These are phyloP conservation scores for Cetraspora pellucida DNA, from an alignment of 192 early-diverging fungal species.

Conservation along the genomic window DNA sequence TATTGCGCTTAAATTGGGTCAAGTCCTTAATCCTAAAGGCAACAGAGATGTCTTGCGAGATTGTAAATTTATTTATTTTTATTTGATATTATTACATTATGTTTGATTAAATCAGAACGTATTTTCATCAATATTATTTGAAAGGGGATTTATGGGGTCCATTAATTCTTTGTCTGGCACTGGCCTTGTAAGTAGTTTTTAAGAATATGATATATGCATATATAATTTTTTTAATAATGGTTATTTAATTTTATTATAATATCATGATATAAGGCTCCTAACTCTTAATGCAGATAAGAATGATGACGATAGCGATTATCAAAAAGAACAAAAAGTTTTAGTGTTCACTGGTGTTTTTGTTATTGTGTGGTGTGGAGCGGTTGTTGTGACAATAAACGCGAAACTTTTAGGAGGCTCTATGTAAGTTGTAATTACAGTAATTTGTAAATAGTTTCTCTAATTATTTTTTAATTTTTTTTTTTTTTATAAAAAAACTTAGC, in stretches of 20 bases:
- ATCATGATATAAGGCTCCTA: neutral
- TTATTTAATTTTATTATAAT: neutral
- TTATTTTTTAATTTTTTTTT: neutral
- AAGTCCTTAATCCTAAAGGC: slow-evolving; percentile 71
- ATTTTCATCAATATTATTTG: neutral
- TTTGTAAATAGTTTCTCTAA: too few relatives aligned
- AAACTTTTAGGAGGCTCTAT: slow-evolving; percentile 91
- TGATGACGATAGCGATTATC: too few relatives aligned
- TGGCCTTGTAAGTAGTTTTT: slow-evolving; percentile 73
- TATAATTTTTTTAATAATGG: neutral
- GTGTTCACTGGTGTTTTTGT: slow-evolving; percentile 94
- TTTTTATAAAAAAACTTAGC: slow-evolving; percentile 39
- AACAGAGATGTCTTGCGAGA: slow-evolving; percentile 70
- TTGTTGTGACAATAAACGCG: slow-evolving; percentile 94
- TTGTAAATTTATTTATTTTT: slow-evolving; percentile 55
- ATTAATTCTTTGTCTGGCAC: slow-evolving; percentile 85
- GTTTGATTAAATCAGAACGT: slow-evolving; percentile 36
- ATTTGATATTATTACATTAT: slow-evolving; percentile 37
- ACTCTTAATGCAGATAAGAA: too few relatives aligned
- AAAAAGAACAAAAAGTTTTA: slow-evolving; percentile 77
- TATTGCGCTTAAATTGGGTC: slow-evolving; percentile 71
- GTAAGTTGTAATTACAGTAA: slow-evolving; percentile 51
- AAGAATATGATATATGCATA: neutral
- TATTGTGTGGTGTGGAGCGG: slow-evolving; percentile 91
- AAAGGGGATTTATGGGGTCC: slow-evolving; percentile 98